Percentiles rank a stretch among this genome's conserved stretches.
Conservation (phyloP, 495 filamentous ascomycete species). For the Saxophila tyrrhenica region DNA sequence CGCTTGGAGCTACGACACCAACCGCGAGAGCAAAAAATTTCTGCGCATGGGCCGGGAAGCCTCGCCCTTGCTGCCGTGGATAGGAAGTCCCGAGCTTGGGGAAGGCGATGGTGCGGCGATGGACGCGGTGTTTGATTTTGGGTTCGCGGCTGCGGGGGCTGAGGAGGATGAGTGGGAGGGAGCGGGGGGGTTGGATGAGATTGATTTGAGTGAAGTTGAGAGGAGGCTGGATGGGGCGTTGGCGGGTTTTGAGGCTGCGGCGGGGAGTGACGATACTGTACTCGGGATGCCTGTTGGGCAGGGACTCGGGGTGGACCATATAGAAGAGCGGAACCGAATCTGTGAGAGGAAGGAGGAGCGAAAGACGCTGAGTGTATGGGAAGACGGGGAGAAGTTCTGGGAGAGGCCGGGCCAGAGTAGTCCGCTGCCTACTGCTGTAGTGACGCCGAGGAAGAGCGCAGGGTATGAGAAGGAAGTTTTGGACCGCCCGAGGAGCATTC, state of each 20-base stretch:
- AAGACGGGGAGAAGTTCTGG: constrained; percentile 23
- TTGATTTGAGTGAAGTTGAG: constrained; percentile 10
- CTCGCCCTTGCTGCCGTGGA: constrained; percentile 21
- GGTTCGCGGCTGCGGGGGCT: constrained; percentile 5
- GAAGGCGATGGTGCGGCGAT: neutral
- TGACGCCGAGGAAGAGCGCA: constrained; percentile 9
- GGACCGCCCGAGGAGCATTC: constrained; percentile 7
- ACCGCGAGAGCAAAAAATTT: constrained; percentile 20
- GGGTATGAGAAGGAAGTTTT: neutral
- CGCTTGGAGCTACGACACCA: neutral
- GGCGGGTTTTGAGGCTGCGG: constrained; percentile 10
- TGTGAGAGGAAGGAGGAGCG: neutral
- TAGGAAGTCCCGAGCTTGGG: constrained; percentile 7
- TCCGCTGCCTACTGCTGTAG: neutral
- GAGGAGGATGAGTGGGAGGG: neutral
- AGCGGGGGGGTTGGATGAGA: constrained; percentile 13
- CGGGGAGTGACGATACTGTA: neutral
- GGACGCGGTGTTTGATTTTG: constrained; percentile 12
- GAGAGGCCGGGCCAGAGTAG: constrained; percentile 2
- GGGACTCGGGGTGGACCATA: neutral
- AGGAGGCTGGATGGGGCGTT: constrained; percentile 12
- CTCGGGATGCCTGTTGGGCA: neutral
- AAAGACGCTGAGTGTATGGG: constrained; percentile 26
- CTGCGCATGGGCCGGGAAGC: constrained; percentile 24
- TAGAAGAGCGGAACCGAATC: neutral